A percentile compares a stretch with the other conserved stretches of the same genome.
phyloP scores from a whole-genome alignment of 257 asterid species.

The Fraxinus excelsior region DNA sequence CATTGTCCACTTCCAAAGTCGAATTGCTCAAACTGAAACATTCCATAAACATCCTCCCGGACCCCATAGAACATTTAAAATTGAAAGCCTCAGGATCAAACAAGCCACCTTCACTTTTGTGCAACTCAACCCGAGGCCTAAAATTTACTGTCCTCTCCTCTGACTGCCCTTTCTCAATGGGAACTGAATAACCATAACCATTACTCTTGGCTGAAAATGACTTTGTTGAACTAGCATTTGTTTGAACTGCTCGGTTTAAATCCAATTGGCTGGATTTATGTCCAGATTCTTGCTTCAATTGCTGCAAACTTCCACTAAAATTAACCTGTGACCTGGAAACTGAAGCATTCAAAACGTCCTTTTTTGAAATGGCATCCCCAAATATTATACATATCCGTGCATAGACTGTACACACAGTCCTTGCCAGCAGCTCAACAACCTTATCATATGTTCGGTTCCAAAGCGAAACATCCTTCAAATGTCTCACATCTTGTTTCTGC shows the following conservation, averaged over 20 bases:
- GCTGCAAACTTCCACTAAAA: slow-evolving; percentile 34
- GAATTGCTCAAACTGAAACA: slow-evolving; percentile 72
- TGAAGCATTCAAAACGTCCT: slow-evolving; percentile 25
- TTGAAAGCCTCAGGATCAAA: slow-evolving; percentile 66
- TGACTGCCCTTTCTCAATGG: slow-evolving; percentile 26
- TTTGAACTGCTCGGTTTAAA: slow-evolving; percentile 24
- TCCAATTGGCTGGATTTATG: slow-evolving; percentile 31
- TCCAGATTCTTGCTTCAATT: slow-evolving; percentile 34
- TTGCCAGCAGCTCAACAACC: slow-evolving; percentile 73
- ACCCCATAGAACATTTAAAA: slow-evolving; percentile 72
- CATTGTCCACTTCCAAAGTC: slow-evolving; percentile 51
- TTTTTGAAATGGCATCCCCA: slow-evolving; percentile 34
- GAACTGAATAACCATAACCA: slow-evolving; percentile 31
- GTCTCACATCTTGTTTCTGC: slow-evolving; percentile 89
- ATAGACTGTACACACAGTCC: slow-evolving; percentile 77
- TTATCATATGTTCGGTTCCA: slow-evolving; percentile 91
- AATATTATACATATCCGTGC: slow-evolving; percentile 57
- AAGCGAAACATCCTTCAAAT: slow-evolving; percentile 74
- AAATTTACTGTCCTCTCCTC: slow-evolving; percentile 31
- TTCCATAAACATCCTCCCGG: slow-evolving; percentile 74
- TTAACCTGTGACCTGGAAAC: slow-evolving; percentile 37
- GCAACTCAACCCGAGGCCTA: slow-evolving; percentile 31
- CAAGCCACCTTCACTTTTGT: slow-evolving; percentile 48
- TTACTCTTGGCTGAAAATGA: slow-evolving; percentile 34
- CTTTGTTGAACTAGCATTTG: slow-evolving; percentile 25